Base-by-base conservation (phyloP, 2,329 filamentous ascomycete genomes). In the Fusarium metavorans region DNA sequence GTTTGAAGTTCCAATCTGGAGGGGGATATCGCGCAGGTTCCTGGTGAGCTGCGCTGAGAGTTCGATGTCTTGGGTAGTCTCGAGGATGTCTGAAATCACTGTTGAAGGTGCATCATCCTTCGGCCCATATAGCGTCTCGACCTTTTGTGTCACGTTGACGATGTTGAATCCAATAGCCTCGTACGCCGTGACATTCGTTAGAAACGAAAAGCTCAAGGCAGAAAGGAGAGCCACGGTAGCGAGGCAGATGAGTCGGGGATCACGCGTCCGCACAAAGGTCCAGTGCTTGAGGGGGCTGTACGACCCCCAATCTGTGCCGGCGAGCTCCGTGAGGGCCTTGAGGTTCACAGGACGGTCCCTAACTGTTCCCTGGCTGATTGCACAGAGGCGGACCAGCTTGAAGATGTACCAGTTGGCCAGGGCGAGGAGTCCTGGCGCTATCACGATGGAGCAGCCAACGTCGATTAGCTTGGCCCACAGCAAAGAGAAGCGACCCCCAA, bases 201-300 rank as follows among this genome's bases (percentile, higher is more conserved):
- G 43, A 10, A 63, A 52, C n/a, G 60, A 63, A 23, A 52, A 63
- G 16, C 60, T 63, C 16, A 50, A 20, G 30, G 59, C 59, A 25
- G 59, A 45, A 14, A n/a, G 39, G 14, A 50, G 16, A 14, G 41
- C 27, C 9, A 50, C n/a, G 20, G 45, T 23, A 16, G 39, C 30
- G 18, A 63, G 60, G 16, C 16, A 37, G 30, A 25, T n/a, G 23
- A 63, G 43, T 10, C 43, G 60, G 13, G 60, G 32, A 37, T 63
- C 32, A 4, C 32, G 45, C 16, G 60, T 27, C 18, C 20, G 41
- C 20, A 39, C 16, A 27, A 62, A 50, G 11, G 6, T 14, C 30
- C 32, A 50, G 32, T 62, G 41, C 20, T 50, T 62, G 43, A 62
- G 11, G 18, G 20, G 59, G 16, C 59, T 50, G n/a, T 27, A 62